Base-by-base conservation (phyloP, 176 grass and related monocot genomes). In the Canna indica region DNA sequence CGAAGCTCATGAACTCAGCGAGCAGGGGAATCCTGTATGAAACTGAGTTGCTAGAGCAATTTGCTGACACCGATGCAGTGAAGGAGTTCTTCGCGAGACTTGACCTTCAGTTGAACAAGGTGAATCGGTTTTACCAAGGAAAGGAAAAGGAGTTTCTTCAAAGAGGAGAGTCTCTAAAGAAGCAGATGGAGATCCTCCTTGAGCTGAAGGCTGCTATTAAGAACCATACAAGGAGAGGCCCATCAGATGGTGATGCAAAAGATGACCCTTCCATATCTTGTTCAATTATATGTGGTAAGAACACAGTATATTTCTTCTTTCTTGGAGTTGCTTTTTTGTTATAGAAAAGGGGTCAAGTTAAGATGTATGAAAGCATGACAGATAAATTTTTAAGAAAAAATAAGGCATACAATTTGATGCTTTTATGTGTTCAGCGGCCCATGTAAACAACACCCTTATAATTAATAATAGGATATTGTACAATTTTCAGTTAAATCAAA, bases 101-200 rank as follows among this genome's bases (percentile, higher is more conserved):
- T 17, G 95, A 99, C 65, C 82, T 84, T 66, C 90, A 99, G 54
- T 78, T 99, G 33, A 99, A 88, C 80, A 99, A 99, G 73, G 90
- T 99, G 59, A 99, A 99, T 73, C 78, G 80, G 26, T 99, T 99
- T 80, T 99, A 88, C 77, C 82, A 93, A 68, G 64, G 59, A 38
- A 90, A 93, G 82, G 90, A 99, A 73, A 63, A 62, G 36, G 90
- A 99, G 78, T 93, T 87, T 78, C 8, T 85, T 59, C 87, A 94
- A 32, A 86, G 95, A 15, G 76, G 90, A 2, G 95, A 85, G 73
- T 88, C 84, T 0, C 90, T 99, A 36, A 78, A 76, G 72, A 84
- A 84, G 62, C 95, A 99, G 83, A 88, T 94, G 75, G 82, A 88
- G 32, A 99, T 99, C 71, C 85, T 99, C 31, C 32, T 85, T 46